Conservation (phyloP, 371 early-diverging fungal genomes). For the Paraphysoderma sedebokerense region DNA sequence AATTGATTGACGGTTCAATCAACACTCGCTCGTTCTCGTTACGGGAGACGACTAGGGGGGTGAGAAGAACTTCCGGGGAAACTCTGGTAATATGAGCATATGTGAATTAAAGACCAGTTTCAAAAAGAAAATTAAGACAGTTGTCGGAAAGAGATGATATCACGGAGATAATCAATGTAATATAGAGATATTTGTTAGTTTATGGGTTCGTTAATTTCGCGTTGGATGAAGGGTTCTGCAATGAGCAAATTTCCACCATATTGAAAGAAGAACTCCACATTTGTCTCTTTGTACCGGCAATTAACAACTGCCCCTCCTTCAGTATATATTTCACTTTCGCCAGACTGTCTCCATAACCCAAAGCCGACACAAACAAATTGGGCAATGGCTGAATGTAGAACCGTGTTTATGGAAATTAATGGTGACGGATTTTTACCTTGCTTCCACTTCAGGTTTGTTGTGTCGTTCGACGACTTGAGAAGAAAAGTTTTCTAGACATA, state of each 20-base stretch:
- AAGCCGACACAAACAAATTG: too few relatives aligned
- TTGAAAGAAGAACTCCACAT: too few relatives aligned
- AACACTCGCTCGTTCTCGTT: constrained; percentile 90
- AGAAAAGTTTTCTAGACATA: constrained; percentile 91
- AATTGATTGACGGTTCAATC: constrained; percentile 87
- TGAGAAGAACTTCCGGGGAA: constrained; percentile 68
- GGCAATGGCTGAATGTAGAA: too few relatives aligned
- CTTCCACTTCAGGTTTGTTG: constrained; percentile 95
- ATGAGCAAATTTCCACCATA: too few relatives aligned
- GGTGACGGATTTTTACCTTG: constrained; percentile 39
- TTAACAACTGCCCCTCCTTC: too few relatives aligned
- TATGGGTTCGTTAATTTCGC: too few relatives aligned
- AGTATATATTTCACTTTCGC: too few relatives aligned
- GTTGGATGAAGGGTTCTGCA: too few relatives aligned
- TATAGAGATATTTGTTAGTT: too few relatives aligned
- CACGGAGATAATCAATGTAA: neutral
- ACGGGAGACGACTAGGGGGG: constrained; percentile 74
- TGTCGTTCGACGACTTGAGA: constrained; percentile 94
- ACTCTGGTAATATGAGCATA: constrained; percentile 18
- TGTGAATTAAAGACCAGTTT: neutral
- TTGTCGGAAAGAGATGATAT: neutral
- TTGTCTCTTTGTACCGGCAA: too few relatives aligned
- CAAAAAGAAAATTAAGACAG: neutral
- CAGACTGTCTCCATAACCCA: too few relatives aligned
- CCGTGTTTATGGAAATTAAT: too few relatives aligned